phyloP scores from a whole-genome alignment of 2,329 filamentous ascomycete species.

The Hawksworthiomyces lignivorus region DNA sequence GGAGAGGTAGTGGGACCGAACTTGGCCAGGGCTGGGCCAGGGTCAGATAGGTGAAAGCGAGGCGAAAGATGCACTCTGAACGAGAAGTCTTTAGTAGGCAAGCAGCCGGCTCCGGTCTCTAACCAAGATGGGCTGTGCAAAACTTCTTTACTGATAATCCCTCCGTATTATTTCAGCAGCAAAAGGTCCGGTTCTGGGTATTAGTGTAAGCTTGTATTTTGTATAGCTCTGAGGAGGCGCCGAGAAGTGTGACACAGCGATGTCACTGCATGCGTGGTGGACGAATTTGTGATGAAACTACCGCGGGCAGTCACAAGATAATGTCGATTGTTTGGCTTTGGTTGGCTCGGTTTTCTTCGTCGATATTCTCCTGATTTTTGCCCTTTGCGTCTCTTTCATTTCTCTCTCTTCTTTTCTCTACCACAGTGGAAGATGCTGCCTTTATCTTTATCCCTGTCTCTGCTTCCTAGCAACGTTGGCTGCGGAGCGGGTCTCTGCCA shows the following conservation, averaged over 20 bases:
- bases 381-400: not conserved
- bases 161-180: too few relatives aligned
- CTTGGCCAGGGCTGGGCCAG: conserved; percentile 4
- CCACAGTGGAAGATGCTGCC: not conserved
- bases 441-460: conserved; percentile 1
- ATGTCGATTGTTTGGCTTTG: not conserved
- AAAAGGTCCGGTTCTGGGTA: too few relatives aligned
- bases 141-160: too few relatives aligned
- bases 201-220: too few relatives aligned
- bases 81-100: conserved; percentile 1
- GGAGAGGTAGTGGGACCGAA: too few relatives aligned
- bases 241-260: not conserved
- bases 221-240: not conserved
- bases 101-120: conserved; percentile 3
- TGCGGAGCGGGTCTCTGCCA: conserved; percentile 8
- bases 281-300: not conserved
- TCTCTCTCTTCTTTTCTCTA: not conserved
- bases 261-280: conserved; percentile 3
- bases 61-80: not conserved
- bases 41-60: not conserved
- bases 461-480: too few relatives aligned
- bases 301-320: not conserved
- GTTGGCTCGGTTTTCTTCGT: not conserved
- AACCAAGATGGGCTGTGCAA: conserved; percentile 6
- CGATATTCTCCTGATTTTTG: too few relatives aligned